phyloP scores from a whole-genome alignment of 352 stramenopile species.

The Phytophthora pistaciae region DNA sequence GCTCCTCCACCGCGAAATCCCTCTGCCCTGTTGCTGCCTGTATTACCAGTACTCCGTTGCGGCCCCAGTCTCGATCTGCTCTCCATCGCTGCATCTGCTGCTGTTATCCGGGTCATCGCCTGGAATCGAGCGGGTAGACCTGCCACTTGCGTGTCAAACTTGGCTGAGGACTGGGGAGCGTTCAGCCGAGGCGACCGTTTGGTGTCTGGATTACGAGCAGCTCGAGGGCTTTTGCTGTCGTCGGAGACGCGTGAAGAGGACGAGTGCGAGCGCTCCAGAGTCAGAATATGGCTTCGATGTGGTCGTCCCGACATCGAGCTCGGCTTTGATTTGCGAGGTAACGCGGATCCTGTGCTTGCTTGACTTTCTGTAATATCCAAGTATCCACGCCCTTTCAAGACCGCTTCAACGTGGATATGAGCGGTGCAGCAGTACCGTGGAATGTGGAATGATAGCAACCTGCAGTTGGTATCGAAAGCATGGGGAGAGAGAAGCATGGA shows the following conservation, averaged over 20 bases:
- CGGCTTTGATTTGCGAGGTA: slow-evolving; percentile 33
- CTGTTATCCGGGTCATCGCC: slow-evolving; percentile 27
- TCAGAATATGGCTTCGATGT: slow-evolving; percentile 3
- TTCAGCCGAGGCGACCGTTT: slow-evolving; percentile 11
- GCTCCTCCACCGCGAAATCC: background rate
- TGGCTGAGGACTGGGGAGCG: slow-evolving; percentile 7
- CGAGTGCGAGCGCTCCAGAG: slow-evolving; percentile 1
- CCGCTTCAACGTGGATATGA: slow-evolving; percentile 21
- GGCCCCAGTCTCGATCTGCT: background rate
- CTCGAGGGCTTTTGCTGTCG: background rate
- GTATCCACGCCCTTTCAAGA: slow-evolving; percentile 38
- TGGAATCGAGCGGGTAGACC: slow-evolving; percentile 29
- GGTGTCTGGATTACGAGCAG: slow-evolving; percentile 1
- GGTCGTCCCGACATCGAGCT: slow-evolving; percentile 15
- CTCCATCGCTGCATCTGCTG: background rate
- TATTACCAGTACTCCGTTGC: background rate
- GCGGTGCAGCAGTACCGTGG: slow-evolving; percentile 14
- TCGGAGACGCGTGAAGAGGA: slow-evolving; percentile 11
- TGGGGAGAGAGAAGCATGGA: background rate
- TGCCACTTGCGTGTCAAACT: slow-evolving; percentile 39
- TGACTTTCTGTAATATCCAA: slow-evolving; percentile 38
- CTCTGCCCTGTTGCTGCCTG: background rate
- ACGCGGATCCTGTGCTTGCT: slow-evolving; percentile 22
- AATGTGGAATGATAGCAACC: slow-evolving; percentile 22
- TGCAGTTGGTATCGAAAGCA: background rate